Evolutionary conservation across 2,329 filamentous ascomycete species (phyloP).

Genomic region (Colletotrichum sublineola): DNA sequence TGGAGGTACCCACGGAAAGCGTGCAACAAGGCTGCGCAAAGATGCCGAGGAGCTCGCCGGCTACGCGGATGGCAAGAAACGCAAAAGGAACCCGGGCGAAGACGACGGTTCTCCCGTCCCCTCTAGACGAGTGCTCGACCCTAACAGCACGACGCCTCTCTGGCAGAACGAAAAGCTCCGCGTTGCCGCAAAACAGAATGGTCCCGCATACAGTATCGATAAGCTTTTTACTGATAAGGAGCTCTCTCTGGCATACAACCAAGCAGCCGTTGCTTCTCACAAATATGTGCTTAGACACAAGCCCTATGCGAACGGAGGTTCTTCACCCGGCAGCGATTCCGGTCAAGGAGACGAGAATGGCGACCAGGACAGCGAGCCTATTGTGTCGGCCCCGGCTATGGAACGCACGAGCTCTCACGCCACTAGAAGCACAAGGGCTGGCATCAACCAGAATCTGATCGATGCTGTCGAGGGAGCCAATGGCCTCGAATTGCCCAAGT

Average conservation of each 20-base stretch:
- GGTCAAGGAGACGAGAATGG: slow-evolving; percentile 66
- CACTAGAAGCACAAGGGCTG: slow-evolving; percentile 72
- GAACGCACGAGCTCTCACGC: slow-evolving; percentile 74
- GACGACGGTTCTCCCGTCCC: slow-evolving; percentile 75
- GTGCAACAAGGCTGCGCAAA: slow-evolving; percentile 72
- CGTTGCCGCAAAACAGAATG: slow-evolving; percentile 67
- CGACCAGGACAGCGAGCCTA: slow-evolving; percentile 62
- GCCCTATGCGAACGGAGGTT: slow-evolving; percentile 63
- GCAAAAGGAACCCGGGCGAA: slow-evolving; percentile 71
- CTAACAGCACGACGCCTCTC: slow-evolving; percentile 69
- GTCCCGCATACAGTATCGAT: slow-evolving; percentile 74
- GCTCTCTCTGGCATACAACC: slow-evolving; percentile 74
- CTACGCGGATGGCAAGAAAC: slow-evolving; percentile 70
- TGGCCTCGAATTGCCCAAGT: slow-evolving; percentile 70
- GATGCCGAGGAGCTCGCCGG: slow-evolving; percentile 70
- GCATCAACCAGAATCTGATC: slow-evolving; percentile 65
- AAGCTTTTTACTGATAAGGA: slow-evolving; percentile 80
- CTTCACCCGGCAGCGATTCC: slow-evolving; percentile 66
- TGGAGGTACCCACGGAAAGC: slow-evolving; percentile 73
- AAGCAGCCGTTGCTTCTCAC: slow-evolving; percentile 72
- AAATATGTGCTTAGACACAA: slow-evolving; percentile 72
- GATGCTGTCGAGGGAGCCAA: slow-evolving; percentile 73
- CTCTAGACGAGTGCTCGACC: slow-evolving; percentile 67
- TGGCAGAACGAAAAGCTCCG: slow-evolving; percentile 73
- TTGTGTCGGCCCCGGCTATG: slow-evolving; percentile 67